These are phyloP conservation scores for Gossypium gossypioides DNA, from an alignment of 441 rosid species.

Conservation along the genomic window DNA sequence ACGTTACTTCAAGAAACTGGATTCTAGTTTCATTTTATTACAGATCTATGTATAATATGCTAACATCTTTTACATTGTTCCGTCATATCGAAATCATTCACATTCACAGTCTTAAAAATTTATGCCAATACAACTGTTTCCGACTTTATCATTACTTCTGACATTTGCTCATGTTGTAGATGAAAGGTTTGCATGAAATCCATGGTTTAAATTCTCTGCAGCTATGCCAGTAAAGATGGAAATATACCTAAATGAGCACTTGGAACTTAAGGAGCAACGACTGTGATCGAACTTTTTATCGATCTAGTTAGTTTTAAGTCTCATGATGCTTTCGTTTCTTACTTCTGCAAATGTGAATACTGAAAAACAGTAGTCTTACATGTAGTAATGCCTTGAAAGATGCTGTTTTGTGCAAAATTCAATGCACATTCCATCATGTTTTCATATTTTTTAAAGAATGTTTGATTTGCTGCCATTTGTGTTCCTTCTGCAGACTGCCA, in stretches of 20 bases:
- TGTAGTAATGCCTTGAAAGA: background rate
- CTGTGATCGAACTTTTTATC: background rate
- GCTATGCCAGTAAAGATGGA: background rate
- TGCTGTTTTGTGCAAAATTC: no score
- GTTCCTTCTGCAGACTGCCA: background rate
- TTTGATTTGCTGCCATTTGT: background rate
- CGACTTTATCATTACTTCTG: background rate
- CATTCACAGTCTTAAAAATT: background rate
- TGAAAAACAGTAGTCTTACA: background rate
- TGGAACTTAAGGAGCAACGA: background rate
- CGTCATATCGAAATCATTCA: slow-evolving; percentile 7
- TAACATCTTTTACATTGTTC: background rate
- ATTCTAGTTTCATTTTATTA: background rate
- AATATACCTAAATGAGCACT: background rate
- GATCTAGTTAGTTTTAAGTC: background rate
- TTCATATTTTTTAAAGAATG: background rate
- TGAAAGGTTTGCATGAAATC: background rate
- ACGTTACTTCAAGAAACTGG: background rate
- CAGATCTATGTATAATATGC: background rate
- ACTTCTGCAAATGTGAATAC: background rate
- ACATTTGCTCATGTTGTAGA: background rate
- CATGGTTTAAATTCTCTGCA: background rate
- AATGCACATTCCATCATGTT: background rate
- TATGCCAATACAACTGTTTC: background rate
- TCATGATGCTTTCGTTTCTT: background rate